Conservation (phyloP, 495 filamentous ascomycete species). For the Tetracladium marchalianum region DNA sequence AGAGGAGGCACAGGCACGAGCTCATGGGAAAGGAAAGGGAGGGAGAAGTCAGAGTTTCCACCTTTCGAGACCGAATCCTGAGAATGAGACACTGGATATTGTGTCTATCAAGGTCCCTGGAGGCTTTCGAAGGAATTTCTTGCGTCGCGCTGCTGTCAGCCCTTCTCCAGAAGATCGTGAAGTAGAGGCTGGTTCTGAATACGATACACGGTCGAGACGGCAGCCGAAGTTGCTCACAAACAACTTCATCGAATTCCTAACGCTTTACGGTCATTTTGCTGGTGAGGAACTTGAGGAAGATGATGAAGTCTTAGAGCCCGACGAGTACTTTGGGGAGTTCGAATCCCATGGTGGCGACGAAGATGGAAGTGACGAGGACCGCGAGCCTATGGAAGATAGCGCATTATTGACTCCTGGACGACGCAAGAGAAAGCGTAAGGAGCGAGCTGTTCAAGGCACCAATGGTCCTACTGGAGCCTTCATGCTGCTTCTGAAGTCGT, state of each 20-base stretch:
- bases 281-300: slow-evolving; percentile 94
- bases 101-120: slow-evolving; percentile 83
- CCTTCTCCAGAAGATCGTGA: slow-evolving; percentile 33
- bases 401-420: slow-evolving; percentile 65
- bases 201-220: slow-evolving; percentile 22
- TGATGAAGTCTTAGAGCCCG: slow-evolving; percentile 72
- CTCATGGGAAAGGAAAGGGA: slow-evolving; percentile 41
- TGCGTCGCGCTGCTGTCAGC: slow-evolving; percentile 58
- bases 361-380: slow-evolving; percentile 49
- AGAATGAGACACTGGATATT: slow-evolving; percentile 72
- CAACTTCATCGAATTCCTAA: slow-evolving; percentile 92
- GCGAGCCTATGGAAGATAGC: slow-evolving; percentile 71
- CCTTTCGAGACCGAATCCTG: slow-evolving; percentile 60
- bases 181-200: slow-evolving; percentile 31
- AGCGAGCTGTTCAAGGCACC: slow-evolving; percentile 57
- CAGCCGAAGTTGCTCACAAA: slow-evolving; percentile 65
- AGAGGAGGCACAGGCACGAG: slow-evolving; percentile 59
- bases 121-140: slow-evolving; percentile 82
- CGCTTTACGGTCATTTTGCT: slow-evolving; percentile 92
- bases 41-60: slow-evolving; percentile 82
- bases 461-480: slow-evolving; percentile 65
- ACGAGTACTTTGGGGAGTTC: slow-evolving; percentile 61
- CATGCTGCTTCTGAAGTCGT: slow-evolving; percentile 84
- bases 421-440: slow-evolving; percentile 61
- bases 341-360: slow-evolving; percentile 27